Evolutionary conservation across 805 yeast genomes (phyloP).

Genomic region (Zygotorulaspora sp.): DNA sequence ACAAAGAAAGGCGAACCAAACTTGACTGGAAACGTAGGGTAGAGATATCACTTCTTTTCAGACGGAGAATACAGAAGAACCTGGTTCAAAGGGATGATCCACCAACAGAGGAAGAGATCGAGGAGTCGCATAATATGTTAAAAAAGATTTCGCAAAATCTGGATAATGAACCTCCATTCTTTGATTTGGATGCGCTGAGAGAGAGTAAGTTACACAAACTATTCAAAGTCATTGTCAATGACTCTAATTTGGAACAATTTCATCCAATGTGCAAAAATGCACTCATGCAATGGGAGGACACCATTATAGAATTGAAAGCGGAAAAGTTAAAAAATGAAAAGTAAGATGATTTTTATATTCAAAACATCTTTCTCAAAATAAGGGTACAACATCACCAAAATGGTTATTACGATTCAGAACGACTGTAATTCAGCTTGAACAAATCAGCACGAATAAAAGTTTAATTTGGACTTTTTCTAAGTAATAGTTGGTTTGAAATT

Average conservation of each 20-base stretch:
- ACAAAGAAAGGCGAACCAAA: constrained; percentile 14
- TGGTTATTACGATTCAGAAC: too few species aligned
- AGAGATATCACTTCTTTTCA: constrained; percentile 29
- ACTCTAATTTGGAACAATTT: constrained; percentile 26
- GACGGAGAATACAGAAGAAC: constrained; percentile 32
- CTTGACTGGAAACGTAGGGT: constrained; percentile 26
- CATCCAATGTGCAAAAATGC: constrained; percentile 29
- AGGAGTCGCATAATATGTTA: constrained; percentile 29
- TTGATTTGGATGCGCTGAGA: constrained; percentile 30
- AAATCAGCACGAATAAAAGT: too few species aligned
- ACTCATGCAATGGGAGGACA: constrained; percentile 25
- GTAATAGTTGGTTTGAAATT: too few species aligned
- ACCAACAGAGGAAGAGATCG: constrained; percentile 24
- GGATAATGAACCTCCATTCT: constrained; percentile 28
- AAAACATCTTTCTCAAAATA: too few species aligned
- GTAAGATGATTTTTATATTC: too few species aligned
- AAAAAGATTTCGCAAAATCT: constrained; percentile 26
- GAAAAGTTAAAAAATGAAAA: constrained; percentile 22
- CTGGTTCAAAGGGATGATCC: constrained; percentile 31
- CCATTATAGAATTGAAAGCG: constrained; percentile 22
- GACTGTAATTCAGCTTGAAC: too few species aligned
- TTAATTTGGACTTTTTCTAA: too few species aligned
- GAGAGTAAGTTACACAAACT: constrained; percentile 32
- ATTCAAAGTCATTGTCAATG: constrained; percentile 29
- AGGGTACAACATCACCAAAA: too few species aligned